Conservation (phyloP, 371 early-diverging fungal genomes). For the Mucor piriformis region DNA sequence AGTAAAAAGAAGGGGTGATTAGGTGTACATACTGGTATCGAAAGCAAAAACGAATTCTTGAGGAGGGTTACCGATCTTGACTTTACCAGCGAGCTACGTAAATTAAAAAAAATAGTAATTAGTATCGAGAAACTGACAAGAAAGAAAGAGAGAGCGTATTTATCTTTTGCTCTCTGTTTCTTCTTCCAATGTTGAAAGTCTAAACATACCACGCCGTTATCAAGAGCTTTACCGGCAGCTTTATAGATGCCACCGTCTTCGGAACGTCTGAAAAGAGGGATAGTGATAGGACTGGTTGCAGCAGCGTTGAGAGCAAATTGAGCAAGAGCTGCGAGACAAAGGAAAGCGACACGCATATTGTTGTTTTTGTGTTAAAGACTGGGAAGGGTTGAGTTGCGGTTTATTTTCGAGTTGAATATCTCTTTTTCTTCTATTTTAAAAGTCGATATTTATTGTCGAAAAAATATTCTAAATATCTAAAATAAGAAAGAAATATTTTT, state of each 20-base stretch:
- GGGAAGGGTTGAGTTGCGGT: conserved; percentile 14
- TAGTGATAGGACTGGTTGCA: conserved; percentile 35
- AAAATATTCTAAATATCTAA: conserved; percentile 4
- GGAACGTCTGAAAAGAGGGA: conserved; percentile 48
- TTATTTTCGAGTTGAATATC: neutral
- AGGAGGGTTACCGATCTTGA: conserved; percentile 47
- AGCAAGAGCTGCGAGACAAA: conserved; percentile 48
- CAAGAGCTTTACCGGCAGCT: conserved; percentile 47
- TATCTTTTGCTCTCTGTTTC: no score
- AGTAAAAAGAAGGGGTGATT: neutral
- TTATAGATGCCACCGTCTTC: conserved; percentile 34
- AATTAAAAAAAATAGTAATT: neutral
- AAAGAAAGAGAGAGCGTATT: no score
- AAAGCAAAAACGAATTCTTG: conserved; percentile 54
- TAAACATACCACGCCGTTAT: conserved; percentile 45
- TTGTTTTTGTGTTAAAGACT: conserved; percentile 20
- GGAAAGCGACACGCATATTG: conserved; percentile 44
- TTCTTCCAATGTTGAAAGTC: no score
- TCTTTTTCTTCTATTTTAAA: neutral
- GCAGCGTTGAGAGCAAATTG: conserved; percentile 41
- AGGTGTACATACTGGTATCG: conserved; percentile 44
- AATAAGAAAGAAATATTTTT: neutral
- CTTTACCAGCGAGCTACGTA: conserved; percentile 49
- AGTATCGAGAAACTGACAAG: neutral
- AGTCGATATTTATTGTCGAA: neutral